Percentiles rank a stretch among this genome's conserved stretches.
Conservation (phyloP, 208 protist genomes). For the Crithidia brevicula region DNA sequence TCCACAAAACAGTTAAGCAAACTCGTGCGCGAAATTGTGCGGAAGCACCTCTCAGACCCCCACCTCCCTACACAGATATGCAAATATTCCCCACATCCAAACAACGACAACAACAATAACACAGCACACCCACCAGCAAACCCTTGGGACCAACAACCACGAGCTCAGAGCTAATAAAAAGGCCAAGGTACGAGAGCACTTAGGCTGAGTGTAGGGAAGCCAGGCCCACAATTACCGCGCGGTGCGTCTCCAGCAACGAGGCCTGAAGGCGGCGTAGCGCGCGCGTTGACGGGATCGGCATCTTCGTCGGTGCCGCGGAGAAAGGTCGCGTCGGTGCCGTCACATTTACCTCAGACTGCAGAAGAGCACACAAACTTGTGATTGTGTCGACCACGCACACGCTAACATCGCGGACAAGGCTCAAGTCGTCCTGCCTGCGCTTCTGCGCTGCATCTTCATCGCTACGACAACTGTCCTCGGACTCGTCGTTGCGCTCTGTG, state of each 20-base stretch:
- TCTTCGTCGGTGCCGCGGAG: slow-evolving; percentile 6
- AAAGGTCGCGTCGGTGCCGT: slow-evolving; percentile 3
- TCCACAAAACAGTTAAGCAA: no score
- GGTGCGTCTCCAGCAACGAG: slow-evolving; percentile 22
- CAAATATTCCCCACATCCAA: no score
- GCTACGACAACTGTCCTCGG: not conserved
- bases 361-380: slow-evolving; percentile 13
- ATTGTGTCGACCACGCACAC: slow-evolving; percentile 7
- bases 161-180: not conserved
- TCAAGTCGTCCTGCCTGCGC: slow-evolving; percentile 7
- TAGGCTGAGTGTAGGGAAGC: slow-evolving; percentile 15
- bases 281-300: slow-evolving; percentile 25
- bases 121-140: slow-evolving; percentile 30
- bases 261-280: slow-evolving; percentile 32
- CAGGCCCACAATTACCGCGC: slow-evolving; percentile 6
- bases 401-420: slow-evolving; percentile 12
- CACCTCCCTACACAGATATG: slow-evolving; percentile 4
- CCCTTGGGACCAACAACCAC: not conserved
- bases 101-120: slow-evolving; percentile 11
- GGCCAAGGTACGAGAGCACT: no score
- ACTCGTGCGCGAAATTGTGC: no score
- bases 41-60: no score
- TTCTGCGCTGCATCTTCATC: slow-evolving; percentile 3
- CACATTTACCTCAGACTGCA: slow-evolving; percentile 22
- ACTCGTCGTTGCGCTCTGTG: slow-evolving; percentile 14